A percentile compares a stretch with the other conserved stretches of the same genome.
Evolutionary conservation across 768 basidiomycete genomes (phyloP).

Genomic region (Rhizopogon vesiculosus): DNA sequence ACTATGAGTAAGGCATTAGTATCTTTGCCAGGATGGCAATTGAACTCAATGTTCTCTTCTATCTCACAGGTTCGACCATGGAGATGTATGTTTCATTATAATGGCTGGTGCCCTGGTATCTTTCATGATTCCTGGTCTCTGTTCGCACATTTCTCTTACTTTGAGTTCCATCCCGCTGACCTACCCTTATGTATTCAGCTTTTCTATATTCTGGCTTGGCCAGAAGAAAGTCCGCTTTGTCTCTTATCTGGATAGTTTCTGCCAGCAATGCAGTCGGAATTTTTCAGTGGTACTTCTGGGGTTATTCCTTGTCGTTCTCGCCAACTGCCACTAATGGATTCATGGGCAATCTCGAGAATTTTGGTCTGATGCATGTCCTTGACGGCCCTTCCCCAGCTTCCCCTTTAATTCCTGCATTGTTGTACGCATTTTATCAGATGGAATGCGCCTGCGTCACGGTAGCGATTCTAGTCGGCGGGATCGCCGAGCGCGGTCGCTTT

Average conservation of each 20-base stretch:
- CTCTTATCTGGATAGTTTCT: slow-evolving; percentile 68
- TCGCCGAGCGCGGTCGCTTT: slow-evolving; percentile 84
- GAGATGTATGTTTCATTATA: slow-evolving; percentile 70
- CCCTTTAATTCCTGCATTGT: slow-evolving; percentile 72
- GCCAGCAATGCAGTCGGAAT: slow-evolving; percentile 73
- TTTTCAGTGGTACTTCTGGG: slow-evolving; percentile 81
- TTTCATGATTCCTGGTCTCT: slow-evolving; percentile 75
- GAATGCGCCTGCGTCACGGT: slow-evolving; percentile 82
- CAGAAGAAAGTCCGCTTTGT: slow-evolving; percentile 63
- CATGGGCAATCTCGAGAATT: slow-evolving; percentile 79
- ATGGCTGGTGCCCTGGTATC: slow-evolving; percentile 67
- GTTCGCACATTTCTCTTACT: slow-evolving; percentile 27
- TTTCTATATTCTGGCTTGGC: slow-evolving; percentile 76
- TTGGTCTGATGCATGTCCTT: slow-evolving; percentile 71
- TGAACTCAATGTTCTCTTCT: slow-evolving; percentile 4
- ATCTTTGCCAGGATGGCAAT: not conserved
- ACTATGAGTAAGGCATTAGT: slow-evolving; percentile 17
- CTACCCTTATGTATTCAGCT: slow-evolving; percentile 31
- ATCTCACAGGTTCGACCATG: slow-evolving; percentile 54
- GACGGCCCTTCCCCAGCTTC: slow-evolving; percentile 73
- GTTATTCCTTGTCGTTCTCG: slow-evolving; percentile 84
- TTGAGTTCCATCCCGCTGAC: slow-evolving; percentile 1
- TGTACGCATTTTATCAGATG: slow-evolving; percentile 87
- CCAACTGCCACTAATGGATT: slow-evolving; percentile 66
- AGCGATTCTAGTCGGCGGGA: slow-evolving; percentile 69